A percentile compares a stretch with the other conserved stretches of the same genome.
These are phyloP conservation scores for Stagonosporopsis cucurbitacearum DNA, from an alignment of 2,329 filamentous ascomycete genomes.

Conservation along the genomic window DNA sequence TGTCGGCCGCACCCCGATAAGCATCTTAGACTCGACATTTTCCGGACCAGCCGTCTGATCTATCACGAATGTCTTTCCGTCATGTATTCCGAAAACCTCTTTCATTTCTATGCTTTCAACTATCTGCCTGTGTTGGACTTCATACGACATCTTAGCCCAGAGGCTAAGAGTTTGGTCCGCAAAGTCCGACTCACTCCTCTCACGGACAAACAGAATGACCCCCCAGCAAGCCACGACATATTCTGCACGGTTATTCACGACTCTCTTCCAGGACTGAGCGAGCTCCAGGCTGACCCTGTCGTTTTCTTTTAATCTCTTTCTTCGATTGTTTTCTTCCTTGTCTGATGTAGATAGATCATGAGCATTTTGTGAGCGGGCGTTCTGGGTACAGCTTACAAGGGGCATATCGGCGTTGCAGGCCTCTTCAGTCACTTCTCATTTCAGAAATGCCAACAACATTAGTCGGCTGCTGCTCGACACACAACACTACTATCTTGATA, in stretches of 20 bases:
- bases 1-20: constrained; percentile 45
- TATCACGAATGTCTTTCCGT: constrained; percentile 50
- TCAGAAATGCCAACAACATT: not conserved
- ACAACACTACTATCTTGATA: not conserved
- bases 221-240: constrained; percentile 43
- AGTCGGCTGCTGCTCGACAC: not conserved
- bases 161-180: constrained; percentile 47
- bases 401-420: not conserved
- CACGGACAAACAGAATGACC: constrained; percentile 45
- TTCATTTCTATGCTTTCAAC: constrained; percentile 50
- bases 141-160: constrained; percentile 47
- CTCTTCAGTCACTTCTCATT: not conserved
- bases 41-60: constrained; percentile 47
- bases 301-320: constrained; percentile 40
- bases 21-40: constrained; percentile 42
- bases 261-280: constrained; percentile 45
- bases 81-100: constrained; percentile 49
- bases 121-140: constrained; percentile 50
- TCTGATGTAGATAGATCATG: constrained; percentile 11
- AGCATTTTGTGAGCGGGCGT: constrained; percentile 17
- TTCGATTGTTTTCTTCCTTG: not conserved
- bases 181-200: constrained; percentile 48
- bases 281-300: constrained; percentile 47
- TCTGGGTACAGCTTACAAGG: not conserved
- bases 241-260: constrained; percentile 51